A percentile compares a stretch with the other conserved stretches of the same genome.
phyloP scores from a whole-genome alignment of 148 eudicot species.

The Spergularia marina region DNA sequence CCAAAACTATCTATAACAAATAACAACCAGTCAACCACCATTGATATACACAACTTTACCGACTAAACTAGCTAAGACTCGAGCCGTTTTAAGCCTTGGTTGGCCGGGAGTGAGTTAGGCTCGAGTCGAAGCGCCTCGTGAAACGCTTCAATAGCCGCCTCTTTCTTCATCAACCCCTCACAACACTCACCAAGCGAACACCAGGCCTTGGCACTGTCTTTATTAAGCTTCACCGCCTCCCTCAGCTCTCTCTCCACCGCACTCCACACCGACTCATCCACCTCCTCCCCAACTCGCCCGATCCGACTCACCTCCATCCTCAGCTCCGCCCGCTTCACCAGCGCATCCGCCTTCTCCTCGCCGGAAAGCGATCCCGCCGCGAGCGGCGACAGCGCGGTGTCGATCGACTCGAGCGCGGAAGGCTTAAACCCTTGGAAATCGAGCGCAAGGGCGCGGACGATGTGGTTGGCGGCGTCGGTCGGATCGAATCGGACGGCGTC shows the following conservation, averaged over 20 bases:
- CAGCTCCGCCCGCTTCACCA: slow-evolving; percentile 64
- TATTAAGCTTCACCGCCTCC: slow-evolving; percentile 56
- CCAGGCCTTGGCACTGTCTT: slow-evolving; percentile 49
- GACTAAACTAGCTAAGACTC: neutral
- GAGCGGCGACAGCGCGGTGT: slow-evolving; percentile 64
- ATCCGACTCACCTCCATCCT: slow-evolving; percentile 38
- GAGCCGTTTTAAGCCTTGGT: slow-evolving; percentile 39
- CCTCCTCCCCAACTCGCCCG: slow-evolving; percentile 16
- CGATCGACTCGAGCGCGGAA: slow-evolving; percentile 56
- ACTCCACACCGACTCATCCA: slow-evolving; percentile 41
- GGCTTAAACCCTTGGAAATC: slow-evolving; percentile 67
- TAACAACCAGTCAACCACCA: too few relatives aligned
- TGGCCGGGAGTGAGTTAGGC: slow-evolving; percentile 34
- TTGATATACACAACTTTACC: too few relatives aligned
- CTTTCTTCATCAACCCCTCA: slow-evolving; percentile 46
- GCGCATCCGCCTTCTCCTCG: slow-evolving; percentile 60
- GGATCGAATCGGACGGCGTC: slow-evolving; percentile 51
- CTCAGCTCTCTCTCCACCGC: slow-evolving; percentile 54
- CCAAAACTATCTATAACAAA: too few relatives aligned
- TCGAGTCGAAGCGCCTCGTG: slow-evolving; percentile 43
- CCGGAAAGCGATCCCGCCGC: slow-evolving; percentile 48
- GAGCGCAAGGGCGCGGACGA: slow-evolving; percentile 64
- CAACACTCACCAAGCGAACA: slow-evolving; percentile 59
- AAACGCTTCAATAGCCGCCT: slow-evolving; percentile 52
- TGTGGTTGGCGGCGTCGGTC: slow-evolving; percentile 72